phyloP scores from a whole-genome alignment of 192 early-diverging fungal species.

The Dimargaris xerosporica region DNA sequence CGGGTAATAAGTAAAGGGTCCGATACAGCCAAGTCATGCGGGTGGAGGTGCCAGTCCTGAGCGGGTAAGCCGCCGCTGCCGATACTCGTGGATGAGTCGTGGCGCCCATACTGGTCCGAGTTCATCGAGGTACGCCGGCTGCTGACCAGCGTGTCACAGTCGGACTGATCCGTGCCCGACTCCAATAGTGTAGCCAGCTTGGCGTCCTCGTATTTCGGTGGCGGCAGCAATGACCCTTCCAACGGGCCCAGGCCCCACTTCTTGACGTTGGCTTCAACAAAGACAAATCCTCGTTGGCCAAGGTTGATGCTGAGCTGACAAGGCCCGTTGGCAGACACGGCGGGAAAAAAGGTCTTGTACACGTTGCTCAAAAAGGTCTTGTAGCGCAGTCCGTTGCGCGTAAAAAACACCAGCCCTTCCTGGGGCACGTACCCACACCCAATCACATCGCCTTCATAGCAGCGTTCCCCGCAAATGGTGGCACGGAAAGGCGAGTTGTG shows the following conservation, averaged over 20 bases:
- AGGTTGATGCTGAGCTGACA: slow-evolving; percentile 52
- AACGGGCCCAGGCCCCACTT: slow-evolving; percentile 65
- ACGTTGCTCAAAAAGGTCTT: slow-evolving; percentile 21
- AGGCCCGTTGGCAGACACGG: slow-evolving; percentile 39
- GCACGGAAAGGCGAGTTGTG: slow-evolving; percentile 37
- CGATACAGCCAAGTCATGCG: slow-evolving; percentile 1
- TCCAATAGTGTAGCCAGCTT: slow-evolving; percentile 37
- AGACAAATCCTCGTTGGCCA: slow-evolving; percentile 67
- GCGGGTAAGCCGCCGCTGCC: neutral
- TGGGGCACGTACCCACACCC: slow-evolving; percentile 60
- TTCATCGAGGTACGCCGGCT: slow-evolving; percentile 9
- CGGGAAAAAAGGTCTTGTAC: slow-evolving; percentile 1
- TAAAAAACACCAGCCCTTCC: slow-evolving; percentile 57
- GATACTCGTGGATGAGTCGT: neutral
- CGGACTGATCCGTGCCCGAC: neutral
- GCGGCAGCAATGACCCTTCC: slow-evolving; percentile 50
- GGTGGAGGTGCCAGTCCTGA: slow-evolving; percentile 11
- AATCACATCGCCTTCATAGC: slow-evolving; percentile 56
- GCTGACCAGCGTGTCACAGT: slow-evolving; percentile 4
- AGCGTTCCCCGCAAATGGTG: slow-evolving; percentile 40
- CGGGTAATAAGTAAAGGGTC: neutral
- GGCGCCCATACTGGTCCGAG: neutral
- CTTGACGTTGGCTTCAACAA: slow-evolving; percentile 72
- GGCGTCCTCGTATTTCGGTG: slow-evolving; percentile 60
- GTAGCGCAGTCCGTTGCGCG: slow-evolving; percentile 52